Evolutionary conservation across 1,284 basidiomycete genomes (phyloP), one percentile per base, ranked within the genome.

Genomic region (Naganishia sp.): DNA sequence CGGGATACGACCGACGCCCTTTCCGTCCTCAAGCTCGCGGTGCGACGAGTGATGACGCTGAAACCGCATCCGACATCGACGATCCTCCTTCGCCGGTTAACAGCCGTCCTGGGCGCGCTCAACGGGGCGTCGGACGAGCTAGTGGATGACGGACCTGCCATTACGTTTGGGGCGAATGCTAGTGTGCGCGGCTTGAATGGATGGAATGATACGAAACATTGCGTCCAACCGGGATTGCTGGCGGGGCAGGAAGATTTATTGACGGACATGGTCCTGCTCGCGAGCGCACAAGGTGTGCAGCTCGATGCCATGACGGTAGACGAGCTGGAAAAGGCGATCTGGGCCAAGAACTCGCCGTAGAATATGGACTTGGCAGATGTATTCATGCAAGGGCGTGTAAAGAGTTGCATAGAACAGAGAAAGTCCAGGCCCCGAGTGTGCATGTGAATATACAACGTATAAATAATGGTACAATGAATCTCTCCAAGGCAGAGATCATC

Each of bases 61-160:
- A 78, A 43, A 80, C 76, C 66, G 83, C 72, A 70, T 73, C 75
- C 70, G 79, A 84, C 81, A 68, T 92, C 88, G 74, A 75, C 82
- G 58, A 83, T 88, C 45, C 84, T 88, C 56, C 85, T 88, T 56
- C 85, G 90, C 49, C 84, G 94, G 68, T 85, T 90, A 35, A 84
- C 92, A 52, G 92, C 96, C 79, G 86, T 88, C 0, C 83, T 96
- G 80, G 90, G 90, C 73, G 81, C 94, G 53, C 81, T 98, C 63
- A 92, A 93, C 75, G 90, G 90, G 67, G 86, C 83, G 4, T 84
- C 84, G 70, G 90, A 92, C 74, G 83, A 56, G 17, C 66, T 86
- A 57, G 88, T 90, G 72, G 88, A 90, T 73, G 84, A 6, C 83
- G 86, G 69, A 77, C 45, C 31, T 15, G 50, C 39, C 11, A 75